phyloP scores from a whole-genome alignment of 2,329 filamentous ascomycete genomes.

The Cladosporium sp. region DNA sequence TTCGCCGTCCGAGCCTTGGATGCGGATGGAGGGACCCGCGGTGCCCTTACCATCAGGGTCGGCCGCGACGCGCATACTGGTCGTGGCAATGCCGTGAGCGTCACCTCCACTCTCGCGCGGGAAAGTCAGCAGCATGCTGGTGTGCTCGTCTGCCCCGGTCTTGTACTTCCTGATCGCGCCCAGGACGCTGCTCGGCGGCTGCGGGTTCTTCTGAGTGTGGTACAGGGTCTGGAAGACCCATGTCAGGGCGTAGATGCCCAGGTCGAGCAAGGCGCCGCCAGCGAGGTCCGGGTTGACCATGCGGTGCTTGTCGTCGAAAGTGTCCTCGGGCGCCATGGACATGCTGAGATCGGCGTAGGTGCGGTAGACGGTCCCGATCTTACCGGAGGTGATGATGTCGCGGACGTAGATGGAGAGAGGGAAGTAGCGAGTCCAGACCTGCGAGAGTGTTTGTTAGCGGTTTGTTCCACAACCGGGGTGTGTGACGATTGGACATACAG shows the following conservation, averaged over 20 bases:
- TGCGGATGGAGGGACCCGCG: slow-evolving; percentile 63
- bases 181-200: slow-evolving; percentile 58
- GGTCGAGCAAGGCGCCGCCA: slow-evolving; percentile 73
- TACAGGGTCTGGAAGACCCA: slow-evolving; percentile 90
- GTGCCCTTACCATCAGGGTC: slow-evolving; percentile 56
- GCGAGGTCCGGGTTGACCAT: slow-evolving; percentile 81
- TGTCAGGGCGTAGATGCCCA: slow-evolving; percentile 82
- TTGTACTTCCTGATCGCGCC: slow-evolving; percentile 65
- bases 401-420: slow-evolving; percentile 71
- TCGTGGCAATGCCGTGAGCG: slow-evolving; percentile 60
- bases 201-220: slow-evolving; percentile 63
- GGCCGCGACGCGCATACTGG: slow-evolving; percentile 55
- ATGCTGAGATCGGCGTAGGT: slow-evolving; percentile 55
- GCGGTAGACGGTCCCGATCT: slow-evolving; percentile 51
- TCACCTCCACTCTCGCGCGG: slow-evolving; percentile 51
- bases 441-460: not conserved
- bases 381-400: slow-evolving; percentile 54
- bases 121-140: slow-evolving; percentile 72
- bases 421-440: slow-evolving; percentile 70
- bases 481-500: slow-evolving; percentile 17
- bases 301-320: slow-evolving; percentile 58
- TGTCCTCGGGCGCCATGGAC: slow-evolving; percentile 54
- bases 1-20: slow-evolving; percentile 75
- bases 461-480: not conserved
- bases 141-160: slow-evolving; percentile 71